These are phyloP conservation scores for Auriscalpium vulgare DNA, from an alignment of 768 basidiomycete species.

Conservation along the genomic window DNA sequence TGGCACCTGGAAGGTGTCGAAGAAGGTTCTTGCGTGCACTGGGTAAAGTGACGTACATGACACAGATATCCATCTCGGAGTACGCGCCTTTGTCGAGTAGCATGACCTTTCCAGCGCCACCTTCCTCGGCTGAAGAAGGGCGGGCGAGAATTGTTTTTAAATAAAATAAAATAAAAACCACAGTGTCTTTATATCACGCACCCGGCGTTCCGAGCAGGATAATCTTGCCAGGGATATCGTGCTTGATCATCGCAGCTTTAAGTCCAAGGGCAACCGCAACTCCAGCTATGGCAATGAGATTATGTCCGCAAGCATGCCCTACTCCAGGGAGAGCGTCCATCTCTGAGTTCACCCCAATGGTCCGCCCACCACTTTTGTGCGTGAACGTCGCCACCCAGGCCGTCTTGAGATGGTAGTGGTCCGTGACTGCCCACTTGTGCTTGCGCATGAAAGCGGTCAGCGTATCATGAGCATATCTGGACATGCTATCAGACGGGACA, in stretches of 20 bases:
- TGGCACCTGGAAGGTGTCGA: slow-evolving; percentile 50
- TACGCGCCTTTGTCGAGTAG: slow-evolving; percentile 70
- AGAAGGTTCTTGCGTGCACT: background rate
- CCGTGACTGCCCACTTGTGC: slow-evolving; percentile 57
- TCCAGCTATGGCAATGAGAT: slow-evolving; percentile 70
- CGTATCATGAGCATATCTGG: slow-evolving; percentile 63
- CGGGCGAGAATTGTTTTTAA: background rate
- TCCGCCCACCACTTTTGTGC: slow-evolving; percentile 58
- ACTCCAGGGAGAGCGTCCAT: slow-evolving; percentile 34
- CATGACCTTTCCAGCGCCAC: slow-evolving; percentile 62
- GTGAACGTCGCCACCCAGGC: slow-evolving; percentile 69
- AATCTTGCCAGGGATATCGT: slow-evolving; percentile 60
- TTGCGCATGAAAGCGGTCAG: slow-evolving; percentile 59
- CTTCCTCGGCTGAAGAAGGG: slow-evolving; percentile 71
- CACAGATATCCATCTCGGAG: slow-evolving; percentile 65
- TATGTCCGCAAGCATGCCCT: slow-evolving; percentile 75
- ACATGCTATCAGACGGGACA: background rate
- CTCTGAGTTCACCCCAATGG: slow-evolving; percentile 77
- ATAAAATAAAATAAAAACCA: background rate
- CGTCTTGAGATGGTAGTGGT: slow-evolving; percentile 56
- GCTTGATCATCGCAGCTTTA: slow-evolving; percentile 52
- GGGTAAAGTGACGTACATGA: slow-evolving; percentile 43
- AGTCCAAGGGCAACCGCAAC: slow-evolving; percentile 66
- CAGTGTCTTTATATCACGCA: slow-evolving; percentile 18
- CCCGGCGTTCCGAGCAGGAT: slow-evolving; percentile 75